These are phyloP conservation scores for Saturnispora hagleri DNA, from an alignment of 805 yeast genomes.

Conservation along the genomic window DNA sequence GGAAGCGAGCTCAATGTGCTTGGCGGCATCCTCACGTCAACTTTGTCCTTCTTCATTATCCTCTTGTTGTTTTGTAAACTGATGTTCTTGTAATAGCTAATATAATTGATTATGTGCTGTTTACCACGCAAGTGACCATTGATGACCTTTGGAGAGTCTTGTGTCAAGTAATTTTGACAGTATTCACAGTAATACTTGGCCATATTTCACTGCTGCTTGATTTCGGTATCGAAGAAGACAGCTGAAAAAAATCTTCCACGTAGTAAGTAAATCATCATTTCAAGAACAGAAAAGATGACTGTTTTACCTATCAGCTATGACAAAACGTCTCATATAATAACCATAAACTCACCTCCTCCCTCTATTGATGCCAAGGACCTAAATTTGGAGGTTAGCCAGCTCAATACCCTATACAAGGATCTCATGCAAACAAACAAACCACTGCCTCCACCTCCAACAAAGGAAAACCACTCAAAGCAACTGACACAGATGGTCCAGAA, in stretches of 20 bases:
- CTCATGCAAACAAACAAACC: constrained; percentile 36
- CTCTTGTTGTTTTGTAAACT: not conserved
- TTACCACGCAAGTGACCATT: constrained; percentile 71
- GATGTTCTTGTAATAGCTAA: not conserved
- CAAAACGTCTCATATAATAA: constrained; percentile 10
- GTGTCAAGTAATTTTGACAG: constrained; percentile 75
- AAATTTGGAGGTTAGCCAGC: constrained; percentile 25
- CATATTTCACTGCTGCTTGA: constrained; percentile 29
- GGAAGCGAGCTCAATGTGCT: not conserved
- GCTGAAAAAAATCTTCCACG: not conserved
- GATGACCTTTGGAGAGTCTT: constrained; percentile 80
- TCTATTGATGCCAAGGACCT: constrained; percentile 14
- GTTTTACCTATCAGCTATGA: constrained; percentile 26
- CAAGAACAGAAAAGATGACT: not conserved
- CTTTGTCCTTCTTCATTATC: not conserved
- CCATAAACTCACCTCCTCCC: constrained; percentile 8
- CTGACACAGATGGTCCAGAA: constrained; percentile 52
- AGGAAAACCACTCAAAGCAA: constrained; percentile 47
- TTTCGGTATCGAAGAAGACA: not conserved
- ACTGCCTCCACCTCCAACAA: constrained; percentile 47
- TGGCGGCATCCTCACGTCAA: not conserved
- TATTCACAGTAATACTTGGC: constrained; percentile 77
- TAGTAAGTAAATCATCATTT: not conserved
- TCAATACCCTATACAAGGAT: constrained; percentile 31
- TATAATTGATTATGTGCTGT: constrained; percentile 47